phyloP scores from a whole-genome alignment of 345 rosid species.

The Eucalyptus globulus region DNA sequence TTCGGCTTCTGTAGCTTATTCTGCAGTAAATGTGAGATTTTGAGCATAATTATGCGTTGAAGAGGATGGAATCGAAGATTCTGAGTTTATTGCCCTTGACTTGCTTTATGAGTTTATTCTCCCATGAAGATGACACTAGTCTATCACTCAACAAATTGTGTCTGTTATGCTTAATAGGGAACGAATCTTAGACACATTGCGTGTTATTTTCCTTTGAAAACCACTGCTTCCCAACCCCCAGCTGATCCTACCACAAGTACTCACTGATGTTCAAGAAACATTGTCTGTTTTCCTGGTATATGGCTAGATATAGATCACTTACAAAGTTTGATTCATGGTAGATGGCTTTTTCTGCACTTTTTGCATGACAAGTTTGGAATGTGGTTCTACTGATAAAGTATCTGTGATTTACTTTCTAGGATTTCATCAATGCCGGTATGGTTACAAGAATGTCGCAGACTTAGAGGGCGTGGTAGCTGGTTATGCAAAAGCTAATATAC shows the following conservation, averaged over 20 bases:
- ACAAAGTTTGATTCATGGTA: not conserved
- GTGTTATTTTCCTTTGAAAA: not conserved
- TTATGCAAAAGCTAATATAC: slow-evolving; percentile 54
- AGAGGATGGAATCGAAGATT: not conserved
- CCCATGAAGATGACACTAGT: not conserved
- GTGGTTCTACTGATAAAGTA: not conserved
- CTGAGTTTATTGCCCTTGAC: not conserved
- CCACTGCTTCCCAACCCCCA: not conserved
- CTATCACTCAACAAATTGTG: not conserved
- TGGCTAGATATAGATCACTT: not conserved
- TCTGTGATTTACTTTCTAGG: slow-evolving; percentile 11
- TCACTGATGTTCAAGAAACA: not conserved
- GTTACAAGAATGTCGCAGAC: slow-evolving; percentile 49
- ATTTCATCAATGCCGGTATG: slow-evolving; percentile 62
- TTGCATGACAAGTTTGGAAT: not conserved
- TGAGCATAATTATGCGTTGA: no score
- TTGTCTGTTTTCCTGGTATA: no score
- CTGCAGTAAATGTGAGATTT: no score
- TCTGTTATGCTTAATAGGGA: not conserved
- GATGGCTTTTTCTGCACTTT: not conserved
- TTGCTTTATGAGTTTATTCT: not conserved
- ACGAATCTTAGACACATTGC: not conserved
- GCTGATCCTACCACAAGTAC: not conserved
- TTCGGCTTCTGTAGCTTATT: not conserved
- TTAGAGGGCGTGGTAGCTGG: slow-evolving; percentile 47